Base-by-base conservation (phyloP, 345 rosid species). In the Citrus glauca region DNA sequence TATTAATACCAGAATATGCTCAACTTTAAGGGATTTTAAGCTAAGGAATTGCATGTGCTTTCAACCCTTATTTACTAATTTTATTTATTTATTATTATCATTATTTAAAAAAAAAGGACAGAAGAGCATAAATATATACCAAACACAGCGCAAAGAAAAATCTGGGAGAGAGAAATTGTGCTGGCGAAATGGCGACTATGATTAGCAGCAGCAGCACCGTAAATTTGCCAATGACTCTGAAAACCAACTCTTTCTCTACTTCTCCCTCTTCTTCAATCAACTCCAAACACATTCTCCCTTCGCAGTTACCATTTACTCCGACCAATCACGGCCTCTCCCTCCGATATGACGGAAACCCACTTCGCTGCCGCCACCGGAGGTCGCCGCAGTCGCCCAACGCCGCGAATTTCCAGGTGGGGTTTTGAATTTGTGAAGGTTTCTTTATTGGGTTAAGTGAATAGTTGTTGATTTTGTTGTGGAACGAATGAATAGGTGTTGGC, bases 401-500 rank as follows among this genome's bases (percentile, higher is more conserved):
- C 48, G 27, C 84, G 57, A 77, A 9, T 77, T 81, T 77, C 64
- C 78, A 65, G 81, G 89, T 87, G 65, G 4, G 10, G 7, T 24
- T 22, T 71, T 35, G 11, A 14, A 38, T 61, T 62, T 20, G 9
- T 53, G 70, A 20, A 6, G 7, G 20, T 33, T n/a, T 67, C 17
- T 71, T 55, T 71, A 32, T 32, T 71, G 25, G 50, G 13, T 56
- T 62, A 60, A 45, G 50, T 45, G 50, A 45, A 45, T 40, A 13
- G 6, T 28, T 48, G 30, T 61, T 33, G n/a, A 16, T 45, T 59
- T 72, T 22, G 7, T 16, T 40, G 13, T n/a, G 65, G 2, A 13
- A 20, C 70, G 68, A 61, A 33, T 73, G 68, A 61, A 56, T 74
- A 86, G 88, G 80, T 82, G 27, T 77, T 80, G 68, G 87, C 82